Evolutionary conservation across 805 yeast genomes (phyloP), one percentile per base, ranked within the genome.

Genomic region (Candida manassasensis): DNA sequence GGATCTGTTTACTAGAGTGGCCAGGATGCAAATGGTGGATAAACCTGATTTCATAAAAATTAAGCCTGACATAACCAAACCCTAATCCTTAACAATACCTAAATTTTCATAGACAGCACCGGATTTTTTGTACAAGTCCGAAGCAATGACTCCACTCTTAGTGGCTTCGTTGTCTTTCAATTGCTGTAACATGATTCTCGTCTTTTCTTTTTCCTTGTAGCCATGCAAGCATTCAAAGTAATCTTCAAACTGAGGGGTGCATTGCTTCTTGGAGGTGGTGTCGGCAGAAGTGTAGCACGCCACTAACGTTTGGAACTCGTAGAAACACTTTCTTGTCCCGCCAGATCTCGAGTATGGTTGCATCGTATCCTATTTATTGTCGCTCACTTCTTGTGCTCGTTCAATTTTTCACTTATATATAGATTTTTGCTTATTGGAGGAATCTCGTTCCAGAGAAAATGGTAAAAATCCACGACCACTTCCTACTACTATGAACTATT

Each of bases 161-260:
- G 55, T 49, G n/a, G 47, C 48, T 47, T 65, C 71, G 44, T 67
- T 67, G 17, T 67, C 68, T 48, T 64, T 63, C 51, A 67, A 61
- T 47, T 67, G 71, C 45, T 67, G 68, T 49, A 63, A 52, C 71
- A 67, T 62, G 39, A 65, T 48, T 50, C 72, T 56, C 34, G 61
- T 59, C 48, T 55, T 64, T 55, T 67, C 72, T 47, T 71, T 62
- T 48, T 67, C 73, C 45, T 67, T 67, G 45, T 45, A 56, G 18
- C 73, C 73, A 48, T 67, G 73, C 50, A 67, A 61, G 48, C 73
- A 67, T 45, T 67, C 73, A 38, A 55, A 61, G 57, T 67, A 67
- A 53, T 67, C 73, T 41, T 67, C 71, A 43, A 60, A 67, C 26
- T 51, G 57, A 12, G 72, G 72, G 21, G 59, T 55, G 48, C 73